Evolutionary conservation across 148 eudicot species (phyloP), one percentile per base, ranked within the genome.

Genomic region (Persicaria tinctoria): DNA sequence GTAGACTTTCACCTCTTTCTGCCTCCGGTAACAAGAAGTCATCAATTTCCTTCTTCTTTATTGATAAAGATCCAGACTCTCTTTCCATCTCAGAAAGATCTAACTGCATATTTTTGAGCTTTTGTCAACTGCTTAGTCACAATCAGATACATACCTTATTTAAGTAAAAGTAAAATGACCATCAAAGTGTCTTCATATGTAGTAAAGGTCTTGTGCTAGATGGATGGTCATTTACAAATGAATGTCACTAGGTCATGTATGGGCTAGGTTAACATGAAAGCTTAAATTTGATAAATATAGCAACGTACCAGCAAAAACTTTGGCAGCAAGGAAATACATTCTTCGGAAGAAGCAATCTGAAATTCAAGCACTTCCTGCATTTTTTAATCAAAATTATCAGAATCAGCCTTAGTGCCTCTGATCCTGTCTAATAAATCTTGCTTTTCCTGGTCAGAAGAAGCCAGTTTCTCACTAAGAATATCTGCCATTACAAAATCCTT

Each of bases 401-500:
- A 89, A 5, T 89, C 85, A 8, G 86, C 81, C 77, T 90, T 90
- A 47, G 91, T 90, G 23, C 81, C 88, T 70, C 88, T 79, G 11
- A 88, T 79, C 51, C 49, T 81, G 50, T 23, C 23, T 18, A 80
- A 72, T 74, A 87, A 77, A 27, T 16, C 44, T 78, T 84, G 89
- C 74, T 79, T 91, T 55, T 89, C 89, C 82, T 83, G 85, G 68
- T 91, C 93, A 18, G 91, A 89, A 73, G 85, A 77, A n/a, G 86
- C 86, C 66, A 91, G 88, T 64, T 82, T 87, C 75, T 87, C 93
- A 74, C 96, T 89, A 56, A 91, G 84, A 60, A 76, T 78, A 41
- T 91, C 96, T 3, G 93, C 96, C 62, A 71, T 83, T 87, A 89
- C 96, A 48, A 91, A 91, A 80, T 91, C 96, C 78, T 91, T 93